phyloP scores from a whole-genome alignment of 2,329 filamentous ascomycete species.

The Huntiella decipiens region DNA sequence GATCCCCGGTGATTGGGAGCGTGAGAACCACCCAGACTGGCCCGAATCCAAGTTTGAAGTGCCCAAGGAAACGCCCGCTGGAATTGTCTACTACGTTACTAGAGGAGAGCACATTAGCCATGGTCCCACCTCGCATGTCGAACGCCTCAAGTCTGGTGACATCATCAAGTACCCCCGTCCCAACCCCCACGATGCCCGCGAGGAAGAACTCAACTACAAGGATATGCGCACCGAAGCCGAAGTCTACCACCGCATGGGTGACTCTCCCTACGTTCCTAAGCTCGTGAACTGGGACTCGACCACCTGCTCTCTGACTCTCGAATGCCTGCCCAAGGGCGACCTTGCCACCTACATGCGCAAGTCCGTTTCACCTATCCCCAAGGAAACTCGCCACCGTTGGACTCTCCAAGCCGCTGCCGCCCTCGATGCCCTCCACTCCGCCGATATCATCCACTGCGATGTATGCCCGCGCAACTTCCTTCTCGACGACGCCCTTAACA shows the following conservation, averaged over 20 bases:
- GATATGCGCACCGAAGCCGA: conserved; percentile 14
- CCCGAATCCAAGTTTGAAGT: conserved; percentile 14
- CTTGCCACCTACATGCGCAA: conserved; percentile 14
- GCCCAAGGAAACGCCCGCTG: conserved; percentile 11
- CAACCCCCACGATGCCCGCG: conserved; percentile 14
- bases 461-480: conserved; percentile 22
- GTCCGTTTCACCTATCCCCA: conserved; percentile 8
- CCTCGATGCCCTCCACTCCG: conserved; percentile 19
- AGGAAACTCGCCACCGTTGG: conserved; percentile 16
- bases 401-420: conserved; percentile 18
- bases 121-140: conserved; percentile 13
- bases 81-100: conserved; percentile 14
- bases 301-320: conserved; percentile 14
- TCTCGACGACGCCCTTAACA: conserved; percentile 18
- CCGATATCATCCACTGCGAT: conserved; percentile 22
- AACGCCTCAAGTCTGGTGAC: conserved; percentile 14
- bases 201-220: conserved; percentile 12
- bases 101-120: conserved; percentile 12
- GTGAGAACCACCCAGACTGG: conserved; percentile 13
- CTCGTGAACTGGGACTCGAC: conserved; percentile 14
- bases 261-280: conserved; percentile 13
- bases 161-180: conserved; percentile 14
- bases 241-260: conserved; percentile 14
- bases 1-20: conserved; percentile 13
- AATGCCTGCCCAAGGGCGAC: conserved; percentile 15